Evolutionary conservation across 1,284 basidiomycete genomes (phyloP).

Genomic region (Irpex sp.): DNA sequence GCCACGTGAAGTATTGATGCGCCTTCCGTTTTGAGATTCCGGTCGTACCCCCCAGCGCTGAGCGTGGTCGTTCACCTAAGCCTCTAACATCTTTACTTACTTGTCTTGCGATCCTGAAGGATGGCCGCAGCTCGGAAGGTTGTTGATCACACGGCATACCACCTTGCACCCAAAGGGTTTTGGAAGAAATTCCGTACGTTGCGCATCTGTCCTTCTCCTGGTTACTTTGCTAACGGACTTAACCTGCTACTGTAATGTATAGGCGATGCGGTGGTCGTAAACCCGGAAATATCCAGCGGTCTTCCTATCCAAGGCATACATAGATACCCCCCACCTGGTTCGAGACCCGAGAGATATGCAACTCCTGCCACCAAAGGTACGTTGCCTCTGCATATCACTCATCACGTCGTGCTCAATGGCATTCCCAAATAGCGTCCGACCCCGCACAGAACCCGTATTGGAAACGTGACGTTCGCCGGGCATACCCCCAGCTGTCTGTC

Average conservation of each 20-base stretch:
- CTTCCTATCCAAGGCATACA: conserved; percentile 73
- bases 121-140: conserved; percentile 74
- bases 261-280: conserved; percentile 75
- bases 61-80: not conserved
- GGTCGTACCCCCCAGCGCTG: not conserved
- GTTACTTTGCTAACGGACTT: conserved; percentile 4
- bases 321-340: conserved; percentile 83
- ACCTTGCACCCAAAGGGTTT: conserved; percentile 81
- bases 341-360: conserved; percentile 79
- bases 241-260: conserved; percentile 10
- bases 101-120: conserved; percentile 7
- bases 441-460: conserved; percentile 85
- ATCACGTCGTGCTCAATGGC: conserved; percentile 3
- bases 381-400: conserved; percentile 15
- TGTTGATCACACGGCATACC: conserved; percentile 84
- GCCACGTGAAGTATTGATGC: not conserved
- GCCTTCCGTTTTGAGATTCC: not conserved
- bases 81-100: not conserved
- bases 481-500: conserved; percentile 84
- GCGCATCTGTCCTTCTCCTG: not conserved
- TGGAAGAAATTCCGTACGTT: conserved; percentile 91
- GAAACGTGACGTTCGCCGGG: conserved; percentile 90
- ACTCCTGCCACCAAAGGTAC: conserved; percentile 84
- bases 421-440: conserved; percentile 57
- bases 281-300: conserved; percentile 89